Evolutionary conservation across 2,329 filamentous ascomycete species (phyloP).

Genomic region (Dactylellina sp.): DNA sequence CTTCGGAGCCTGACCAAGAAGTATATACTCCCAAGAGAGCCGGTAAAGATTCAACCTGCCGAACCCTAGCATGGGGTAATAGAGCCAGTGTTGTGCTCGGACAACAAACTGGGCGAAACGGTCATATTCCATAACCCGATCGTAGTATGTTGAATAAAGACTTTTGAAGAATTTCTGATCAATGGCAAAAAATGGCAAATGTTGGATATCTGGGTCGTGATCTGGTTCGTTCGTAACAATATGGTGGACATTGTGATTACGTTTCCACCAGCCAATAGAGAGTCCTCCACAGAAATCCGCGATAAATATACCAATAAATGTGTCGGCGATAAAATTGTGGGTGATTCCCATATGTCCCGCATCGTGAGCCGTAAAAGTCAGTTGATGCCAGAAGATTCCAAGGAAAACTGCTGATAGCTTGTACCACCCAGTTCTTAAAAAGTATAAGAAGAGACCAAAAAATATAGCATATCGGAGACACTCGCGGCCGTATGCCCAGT

Average conservation of each 20-base stretch:
- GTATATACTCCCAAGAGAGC: constrained; percentile 81
- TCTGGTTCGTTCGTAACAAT: constrained; percentile 95
- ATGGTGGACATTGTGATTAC: constrained; percentile 92
- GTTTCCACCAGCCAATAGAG: constrained; percentile 96
- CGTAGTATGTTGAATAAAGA: constrained; percentile 84
- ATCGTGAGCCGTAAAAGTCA: constrained; percentile 94
- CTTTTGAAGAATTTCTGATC: constrained; percentile 81
- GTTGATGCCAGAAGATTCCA: constrained; percentile 90
- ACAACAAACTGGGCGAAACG: constrained; percentile 76
- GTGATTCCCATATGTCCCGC: constrained; percentile 98
- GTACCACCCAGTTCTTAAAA: constrained; percentile 75
- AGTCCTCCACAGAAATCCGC: constrained; percentile 90
- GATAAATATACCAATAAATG: constrained; percentile 86
- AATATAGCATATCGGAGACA: constrained; percentile 77
- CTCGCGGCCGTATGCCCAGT: constrained; percentile 82
- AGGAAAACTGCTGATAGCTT: constrained; percentile 77
- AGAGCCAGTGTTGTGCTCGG: constrained; percentile 81
- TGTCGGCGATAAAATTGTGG: constrained; percentile 85
- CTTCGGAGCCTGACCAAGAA: constrained; percentile 76
- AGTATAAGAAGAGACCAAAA: constrained; percentile 72
- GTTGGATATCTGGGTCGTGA: constrained; percentile 94
- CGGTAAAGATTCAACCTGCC: constrained; percentile 89
- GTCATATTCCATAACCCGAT: constrained; percentile 82
- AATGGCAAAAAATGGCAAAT: constrained; percentile 88
- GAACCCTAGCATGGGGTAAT: constrained; percentile 83